These are phyloP conservation scores for Ganoderma meredithae DNA, from an alignment of 1,284 basidiomycete genomes.

Conservation along the genomic window DNA sequence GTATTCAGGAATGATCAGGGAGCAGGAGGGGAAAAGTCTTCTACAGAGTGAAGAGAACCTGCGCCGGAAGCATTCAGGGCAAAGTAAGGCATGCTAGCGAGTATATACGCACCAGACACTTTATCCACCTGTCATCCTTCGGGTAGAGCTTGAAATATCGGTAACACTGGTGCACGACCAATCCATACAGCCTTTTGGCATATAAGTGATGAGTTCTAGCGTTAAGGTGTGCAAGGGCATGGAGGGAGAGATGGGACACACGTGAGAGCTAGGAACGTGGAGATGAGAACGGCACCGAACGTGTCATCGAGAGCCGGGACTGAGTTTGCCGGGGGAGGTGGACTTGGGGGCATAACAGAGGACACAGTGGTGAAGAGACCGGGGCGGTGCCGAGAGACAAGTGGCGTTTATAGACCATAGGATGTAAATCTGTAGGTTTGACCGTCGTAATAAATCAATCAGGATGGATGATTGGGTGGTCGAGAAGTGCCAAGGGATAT, in stretches of 20 bases:
- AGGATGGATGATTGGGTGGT: too few species aligned
- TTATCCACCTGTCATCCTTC: slow-evolving; percentile 6
- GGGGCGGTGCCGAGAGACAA: too few species aligned
- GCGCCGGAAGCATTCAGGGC: too few species aligned
- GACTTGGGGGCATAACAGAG: not conserved
- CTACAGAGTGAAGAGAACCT: not conserved
- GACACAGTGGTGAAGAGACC: not conserved
- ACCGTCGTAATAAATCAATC: too few species aligned
- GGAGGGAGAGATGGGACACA: not conserved
- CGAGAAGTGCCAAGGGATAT: too few species aligned
- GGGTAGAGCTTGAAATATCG: slow-evolving; percentile 12
- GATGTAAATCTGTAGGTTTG: too few species aligned
- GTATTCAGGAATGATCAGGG: too few species aligned
- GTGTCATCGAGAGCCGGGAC: slow-evolving; percentile 11
- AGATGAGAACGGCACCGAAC: slow-evolving; percentile 21
- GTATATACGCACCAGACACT: not conserved
- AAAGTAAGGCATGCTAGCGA: not conserved
- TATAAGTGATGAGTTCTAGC: not conserved
- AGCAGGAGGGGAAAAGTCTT: too few species aligned
- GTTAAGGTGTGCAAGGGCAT: not conserved
- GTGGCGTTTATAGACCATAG: not conserved
- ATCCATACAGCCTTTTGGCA: slow-evolving; percentile 17
- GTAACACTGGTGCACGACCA: slow-evolving; percentile 17
- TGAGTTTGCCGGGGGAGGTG: not conserved
- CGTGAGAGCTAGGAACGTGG: slow-evolving; percentile 20